phyloP scores from a whole-genome alignment of 495 filamentous ascomycete genomes.

The Haplographium delicatum region DNA sequence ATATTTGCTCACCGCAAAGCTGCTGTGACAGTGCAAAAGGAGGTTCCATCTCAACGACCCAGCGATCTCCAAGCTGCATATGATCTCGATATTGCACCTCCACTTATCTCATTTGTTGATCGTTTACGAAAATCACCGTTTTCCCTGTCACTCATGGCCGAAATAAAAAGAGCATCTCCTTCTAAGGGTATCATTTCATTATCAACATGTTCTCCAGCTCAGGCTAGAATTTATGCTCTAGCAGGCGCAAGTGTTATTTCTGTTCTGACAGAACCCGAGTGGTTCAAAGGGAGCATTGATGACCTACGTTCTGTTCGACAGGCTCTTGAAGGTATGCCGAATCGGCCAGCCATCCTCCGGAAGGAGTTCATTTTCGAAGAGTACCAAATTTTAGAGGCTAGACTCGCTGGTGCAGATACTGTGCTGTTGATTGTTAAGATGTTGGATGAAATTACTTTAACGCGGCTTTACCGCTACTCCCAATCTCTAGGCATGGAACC shows the following conservation, averaged over 20 bases:
- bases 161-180: constrained; percentile 94
- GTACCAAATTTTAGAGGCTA: constrained; percentile 95
- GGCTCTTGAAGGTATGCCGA: constrained; percentile 80
- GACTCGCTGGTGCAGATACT: constrained; percentile 90
- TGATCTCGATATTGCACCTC: constrained; percentile 75
- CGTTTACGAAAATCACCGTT: constrained; percentile 77
- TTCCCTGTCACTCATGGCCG: constrained; percentile 82
- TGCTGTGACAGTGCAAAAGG: constrained; percentile 77
- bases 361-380: constrained; percentile 99
- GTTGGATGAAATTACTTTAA: constrained; percentile 72
- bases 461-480: constrained; percentile 80
- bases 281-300: constrained; percentile 97
- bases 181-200: constrained; percentile 94
- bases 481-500: constrained; percentile 94
- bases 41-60: constrained; percentile 76
- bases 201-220: constrained; percentile 77
- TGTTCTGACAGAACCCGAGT: constrained; percentile 94
- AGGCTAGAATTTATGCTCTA: constrained; percentile 87
- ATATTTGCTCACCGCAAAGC: constrained; percentile 83
- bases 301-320: constrained; percentile 86
- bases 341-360: constrained; percentile 83
- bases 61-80: constrained; percentile 84
- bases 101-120: constrained; percentile 75
- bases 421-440: constrained; percentile 98
- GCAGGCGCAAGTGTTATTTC: constrained; percentile 96